A percentile compares a stretch with the other conserved stretches of the same genome.
These are phyloP conservation scores for Daldinia concentrica DNA, from an alignment of 495 filamentous ascomycete genomes.

Conservation along the genomic window DNA sequence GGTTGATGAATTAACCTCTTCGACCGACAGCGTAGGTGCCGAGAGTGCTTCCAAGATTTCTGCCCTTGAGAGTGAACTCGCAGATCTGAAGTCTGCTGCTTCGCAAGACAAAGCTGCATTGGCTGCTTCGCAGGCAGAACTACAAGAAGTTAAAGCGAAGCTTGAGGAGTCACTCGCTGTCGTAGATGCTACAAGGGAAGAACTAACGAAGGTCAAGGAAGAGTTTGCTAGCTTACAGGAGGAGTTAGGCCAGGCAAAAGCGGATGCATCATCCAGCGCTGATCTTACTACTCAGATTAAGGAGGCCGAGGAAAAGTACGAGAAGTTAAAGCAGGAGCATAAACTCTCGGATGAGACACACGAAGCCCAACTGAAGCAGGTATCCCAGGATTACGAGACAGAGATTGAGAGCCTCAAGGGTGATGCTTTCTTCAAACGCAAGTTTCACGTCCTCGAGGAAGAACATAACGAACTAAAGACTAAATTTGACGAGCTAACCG, in stretches of 20 bases:
- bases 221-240: constrained; percentile 50
- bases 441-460: constrained; percentile 60
- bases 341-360: constrained; percentile 57
- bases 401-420: constrained; percentile 66
- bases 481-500: constrained; percentile 43
- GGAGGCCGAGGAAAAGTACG: constrained; percentile 54
- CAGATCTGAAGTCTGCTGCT: constrained; percentile 51
- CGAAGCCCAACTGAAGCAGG: constrained; percentile 57
- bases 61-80: constrained; percentile 53
- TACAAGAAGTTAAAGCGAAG: constrained; percentile 51
- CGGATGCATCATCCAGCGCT: constrained; percentile 50
- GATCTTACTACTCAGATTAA: constrained; percentile 51
- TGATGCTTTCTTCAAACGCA: constrained; percentile 63
- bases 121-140: constrained; percentile 48
- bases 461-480: constrained; percentile 55
- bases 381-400: constrained; percentile 63
- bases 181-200: constrained; percentile 48
- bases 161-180: constrained; percentile 48
- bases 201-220: constrained; percentile 50
- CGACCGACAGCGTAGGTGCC: constrained; percentile 36
- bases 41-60: constrained; percentile 49
- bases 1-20: constrained; percentile 53
- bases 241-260: constrained; percentile 53
- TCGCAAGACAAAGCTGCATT: constrained; percentile 54
- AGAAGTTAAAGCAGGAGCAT: constrained; percentile 59